These are phyloP conservation scores for Cladobotryum protrusum DNA, from an alignment of 2,329 filamentous ascomycete species.

Conservation along the genomic window DNA sequence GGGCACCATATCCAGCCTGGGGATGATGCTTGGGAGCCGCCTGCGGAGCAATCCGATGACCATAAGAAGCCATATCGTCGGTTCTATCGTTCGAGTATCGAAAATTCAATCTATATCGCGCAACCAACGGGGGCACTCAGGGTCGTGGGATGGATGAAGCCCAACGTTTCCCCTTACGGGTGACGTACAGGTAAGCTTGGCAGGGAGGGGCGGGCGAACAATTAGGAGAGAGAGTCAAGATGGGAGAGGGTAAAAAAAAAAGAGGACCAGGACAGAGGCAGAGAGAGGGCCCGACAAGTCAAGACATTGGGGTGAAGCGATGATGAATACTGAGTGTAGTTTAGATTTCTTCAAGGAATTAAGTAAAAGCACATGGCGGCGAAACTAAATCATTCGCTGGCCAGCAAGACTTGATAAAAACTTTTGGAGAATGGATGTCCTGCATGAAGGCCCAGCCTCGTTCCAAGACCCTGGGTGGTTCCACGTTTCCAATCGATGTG, in stretches of 20 bases:
- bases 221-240: not conserved
- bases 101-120: not conserved
- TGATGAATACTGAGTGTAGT: not conserved
- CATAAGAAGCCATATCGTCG: conserved; percentile 31
- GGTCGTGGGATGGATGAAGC: conserved; percentile 4
- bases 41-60: conserved; percentile 27
- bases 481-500: conserved; percentile 3
- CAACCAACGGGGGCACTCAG: not conserved
- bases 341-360: not conserved
- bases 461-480: conserved; percentile 1
- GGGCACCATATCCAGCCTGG: conserved; percentile 38
- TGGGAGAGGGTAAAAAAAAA: conserved; percentile 1
- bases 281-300: not conserved
- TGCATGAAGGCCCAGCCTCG: conserved; percentile 7
- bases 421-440: not conserved
- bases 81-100: not conserved
- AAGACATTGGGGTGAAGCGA: conserved; percentile 7
- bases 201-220: conserved; percentile 6
- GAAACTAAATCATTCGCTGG: not conserved
- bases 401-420: not conserved
- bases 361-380: conserved; percentile 1
- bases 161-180: conserved; percentile 5
- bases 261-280: conserved; percentile 1
- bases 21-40: conserved; percentile 28
- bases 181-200: conserved; percentile 9